phyloP scores from a whole-genome alignment of 257 asterid species.

The Petrea volubilis region DNA sequence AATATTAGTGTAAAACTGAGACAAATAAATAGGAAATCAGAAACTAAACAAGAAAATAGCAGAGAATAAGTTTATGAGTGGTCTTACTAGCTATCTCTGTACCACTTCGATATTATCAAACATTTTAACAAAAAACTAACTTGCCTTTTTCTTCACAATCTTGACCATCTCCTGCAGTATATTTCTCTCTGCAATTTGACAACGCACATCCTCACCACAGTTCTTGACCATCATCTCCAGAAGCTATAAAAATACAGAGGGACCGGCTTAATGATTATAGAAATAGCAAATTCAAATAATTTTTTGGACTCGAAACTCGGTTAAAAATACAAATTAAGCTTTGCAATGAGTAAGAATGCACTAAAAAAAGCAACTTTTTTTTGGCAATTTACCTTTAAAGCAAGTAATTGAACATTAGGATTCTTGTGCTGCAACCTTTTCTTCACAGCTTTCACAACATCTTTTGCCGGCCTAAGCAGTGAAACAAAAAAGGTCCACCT shows the following conservation, averaged over 20 bases:
- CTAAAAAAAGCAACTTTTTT: neutral
- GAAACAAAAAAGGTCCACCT: slow-evolving; percentile 16
- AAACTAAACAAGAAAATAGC: neutral
- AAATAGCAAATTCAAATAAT: neutral
- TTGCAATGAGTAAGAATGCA: neutral
- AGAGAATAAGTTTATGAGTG: neutral
- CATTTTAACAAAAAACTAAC: slow-evolving; percentile 23
- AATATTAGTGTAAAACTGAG: neutral
- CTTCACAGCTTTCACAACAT: slow-evolving; percentile 86
- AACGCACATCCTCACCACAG: slow-evolving; percentile 91
- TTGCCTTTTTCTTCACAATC: slow-evolving; percentile 82
- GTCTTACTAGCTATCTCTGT: neutral
- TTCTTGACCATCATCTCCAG: slow-evolving; percentile 97
- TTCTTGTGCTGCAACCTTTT: slow-evolving; percentile 92
- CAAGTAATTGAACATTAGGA: slow-evolving; percentile 83
- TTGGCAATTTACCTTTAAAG: slow-evolving; percentile 79
- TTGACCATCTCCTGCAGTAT: slow-evolving; percentile 90
- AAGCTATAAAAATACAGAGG: slow-evolving; percentile 48
- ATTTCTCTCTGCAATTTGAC: slow-evolving; percentile 83
- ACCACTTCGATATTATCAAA: neutral
- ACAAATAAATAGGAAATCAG: neutral
- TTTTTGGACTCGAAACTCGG: neutral
- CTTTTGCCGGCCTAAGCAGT: slow-evolving; percentile 67
- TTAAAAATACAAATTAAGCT: neutral
- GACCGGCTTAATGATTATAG: slow-evolving; percentile 18